A percentile compares a stretch with the other conserved stretches of the same genome.
phyloP scores from a whole-genome alignment of 192 early-diverging fungal genomes.

The Pilobolus umbonatus region DNA sequence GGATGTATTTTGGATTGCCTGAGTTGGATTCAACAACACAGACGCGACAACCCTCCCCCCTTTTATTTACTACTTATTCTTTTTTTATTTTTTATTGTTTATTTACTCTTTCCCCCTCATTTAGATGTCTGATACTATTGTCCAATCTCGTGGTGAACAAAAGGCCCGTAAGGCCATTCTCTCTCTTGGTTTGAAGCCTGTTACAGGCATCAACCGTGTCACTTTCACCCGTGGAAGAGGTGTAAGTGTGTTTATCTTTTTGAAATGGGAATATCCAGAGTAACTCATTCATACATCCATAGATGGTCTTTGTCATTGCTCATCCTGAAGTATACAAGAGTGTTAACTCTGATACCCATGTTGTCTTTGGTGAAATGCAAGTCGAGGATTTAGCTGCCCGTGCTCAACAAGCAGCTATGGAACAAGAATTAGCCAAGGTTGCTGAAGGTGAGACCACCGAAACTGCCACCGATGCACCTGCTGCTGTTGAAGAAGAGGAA shows the following conservation, averaged over 20 bases:
- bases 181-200: conserved; percentile 86
- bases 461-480: conserved; percentile 40
- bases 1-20: no score
- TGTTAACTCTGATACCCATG: conserved; percentile 84
- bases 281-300: not conserved
- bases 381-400: conserved; percentile 78
- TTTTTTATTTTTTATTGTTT: not conserved
- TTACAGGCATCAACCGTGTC: conserved; percentile 84
- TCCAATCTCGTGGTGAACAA: conserved; percentile 82
- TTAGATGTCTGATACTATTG: conserved; percentile 18
- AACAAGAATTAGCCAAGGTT: conserved; percentile 32
- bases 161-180: conserved; percentile 96
- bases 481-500: conserved; percentile 48
- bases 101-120: not conserved
- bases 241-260: not conserved
- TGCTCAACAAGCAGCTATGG: conserved; percentile 65
- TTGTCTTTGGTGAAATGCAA: conserved; percentile 94
- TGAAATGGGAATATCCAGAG: not conserved
- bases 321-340: conserved; percentile 93
- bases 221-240: conserved; percentile 79
- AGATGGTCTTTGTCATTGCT: conserved; percentile 77
- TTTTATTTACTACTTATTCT: no score
- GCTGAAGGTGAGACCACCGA: conserved; percentile 37
- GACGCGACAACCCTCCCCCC: no score
- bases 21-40: no score